A percentile compares a stretch with the other conserved stretches of the same genome.
Conservation (phyloP, 192 early-diverging fungal species). For the Rhizophagus clarus region DNA sequence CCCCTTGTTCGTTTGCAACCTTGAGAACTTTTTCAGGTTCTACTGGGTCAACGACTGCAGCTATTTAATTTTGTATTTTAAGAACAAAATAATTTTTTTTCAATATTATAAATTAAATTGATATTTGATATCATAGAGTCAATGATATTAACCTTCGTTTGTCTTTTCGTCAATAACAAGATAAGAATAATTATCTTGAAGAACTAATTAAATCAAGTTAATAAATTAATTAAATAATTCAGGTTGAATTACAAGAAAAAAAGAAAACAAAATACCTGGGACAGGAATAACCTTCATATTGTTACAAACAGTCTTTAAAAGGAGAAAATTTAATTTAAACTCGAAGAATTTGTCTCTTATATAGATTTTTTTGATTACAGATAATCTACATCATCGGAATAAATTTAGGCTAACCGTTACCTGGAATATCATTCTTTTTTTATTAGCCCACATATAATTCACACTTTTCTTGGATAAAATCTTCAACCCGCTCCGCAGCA, state of each 20-base stretch:
- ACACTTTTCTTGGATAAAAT: background rate
- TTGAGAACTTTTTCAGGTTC: slow-evolving; percentile 72
- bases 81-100: no score
- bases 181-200: slow-evolving; percentile 89
- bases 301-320: background rate
- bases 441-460: background rate
- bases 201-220: slow-evolving; percentile 35
- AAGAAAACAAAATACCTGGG: slow-evolving; percentile 23
- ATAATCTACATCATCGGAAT: background rate
- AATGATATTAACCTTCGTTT: slow-evolving; percentile 37
- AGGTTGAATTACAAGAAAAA: background rate
- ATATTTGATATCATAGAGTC: background rate
- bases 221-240: background rate
- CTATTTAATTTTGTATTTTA: slow-evolving; percentile 23
- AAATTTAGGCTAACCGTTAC: background rate
- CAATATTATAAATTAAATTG: no score
- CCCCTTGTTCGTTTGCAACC: slow-evolving; percentile 52
- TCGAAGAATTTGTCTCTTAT: background rate
- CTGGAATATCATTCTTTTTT: slow-evolving; percentile 17
- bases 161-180: slow-evolving; percentile 74
- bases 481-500: background rate
- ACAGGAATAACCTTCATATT: slow-evolving; percentile 59
- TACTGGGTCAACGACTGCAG: slow-evolving; percentile 86
- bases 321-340: background rate
- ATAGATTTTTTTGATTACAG: background rate